Evolutionary conservation across 1,284 basidiomycete genomes (phyloP).

Genomic region (Sporisorium reilianum): DNA sequence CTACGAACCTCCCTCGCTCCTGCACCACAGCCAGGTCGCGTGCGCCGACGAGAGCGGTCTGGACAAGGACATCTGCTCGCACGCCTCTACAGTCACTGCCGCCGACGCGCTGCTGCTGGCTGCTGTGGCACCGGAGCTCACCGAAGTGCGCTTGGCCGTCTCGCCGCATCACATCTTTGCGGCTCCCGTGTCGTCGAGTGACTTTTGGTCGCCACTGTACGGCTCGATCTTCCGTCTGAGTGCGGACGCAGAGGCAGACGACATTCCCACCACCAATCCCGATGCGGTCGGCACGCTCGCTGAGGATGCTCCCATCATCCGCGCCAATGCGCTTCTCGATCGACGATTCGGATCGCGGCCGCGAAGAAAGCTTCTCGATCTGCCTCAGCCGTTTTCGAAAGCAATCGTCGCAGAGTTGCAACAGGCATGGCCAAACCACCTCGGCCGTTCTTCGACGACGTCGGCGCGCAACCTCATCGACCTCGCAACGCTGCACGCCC

Average conservation of each 20-base stretch:
- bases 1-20: slow-evolving; percentile 16
- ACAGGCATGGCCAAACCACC: slow-evolving; percentile 17
- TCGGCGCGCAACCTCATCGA: not conserved
- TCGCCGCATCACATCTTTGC: slow-evolving; percentile 31
- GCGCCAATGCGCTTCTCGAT: slow-evolving; percentile 19
- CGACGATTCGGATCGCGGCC: slow-evolving; percentile 11
- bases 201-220: slow-evolving; percentile 40
- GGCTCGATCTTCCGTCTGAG: slow-evolving; percentile 25
- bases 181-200: slow-evolving; percentile 21
- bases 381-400: slow-evolving; percentile 26
- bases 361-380: slow-evolving; percentile 28
- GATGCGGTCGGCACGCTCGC: not conserved
- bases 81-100: not conserved
- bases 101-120: slow-evolving; percentile 11
- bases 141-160: slow-evolving; percentile 23
- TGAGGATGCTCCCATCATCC: not conserved
- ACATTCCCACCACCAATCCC: not conserved
- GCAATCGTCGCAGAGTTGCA: slow-evolving; percentile 13
- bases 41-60: slow-evolving; percentile 8
- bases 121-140: slow-evolving; percentile 8
- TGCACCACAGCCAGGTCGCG: slow-evolving; percentile 31
- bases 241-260: not conserved
- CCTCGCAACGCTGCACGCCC: slow-evolving; percentile 20
- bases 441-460: not conserved
- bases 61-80: not conserved